Evolutionary conservation across 1,284 basidiomycete species (phyloP).

Genomic region (Leucocoprinus gongylophorus): DNA sequence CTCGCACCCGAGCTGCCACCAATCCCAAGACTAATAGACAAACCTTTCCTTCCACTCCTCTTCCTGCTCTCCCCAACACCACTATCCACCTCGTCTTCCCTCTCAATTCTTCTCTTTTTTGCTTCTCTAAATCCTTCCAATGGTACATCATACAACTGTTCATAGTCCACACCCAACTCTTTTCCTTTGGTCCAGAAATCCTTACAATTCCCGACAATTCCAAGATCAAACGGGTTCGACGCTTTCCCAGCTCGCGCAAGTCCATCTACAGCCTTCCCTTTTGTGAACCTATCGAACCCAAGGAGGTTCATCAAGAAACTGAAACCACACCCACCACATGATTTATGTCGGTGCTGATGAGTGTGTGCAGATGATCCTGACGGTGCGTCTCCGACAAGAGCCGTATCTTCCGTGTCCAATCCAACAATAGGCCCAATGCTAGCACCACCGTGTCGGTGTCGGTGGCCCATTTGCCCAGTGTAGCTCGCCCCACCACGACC

Average conservation of each 20-base stretch:
- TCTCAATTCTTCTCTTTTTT: constrained; percentile 45
- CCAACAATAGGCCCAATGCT: constrained; percentile 20
- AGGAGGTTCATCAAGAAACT: constrained; percentile 83
- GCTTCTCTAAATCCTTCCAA: constrained; percentile 73
- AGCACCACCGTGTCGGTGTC: constrained; percentile 33
- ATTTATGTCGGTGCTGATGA: constrained; percentile 27
- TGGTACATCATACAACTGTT: constrained; percentile 84
- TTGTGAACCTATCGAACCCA: constrained; percentile 90
- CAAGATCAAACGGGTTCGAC: constrained; percentile 90
- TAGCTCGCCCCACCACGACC: constrained; percentile 75
- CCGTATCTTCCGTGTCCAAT: constrained; percentile 33
- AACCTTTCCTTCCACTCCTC: constrained; percentile 35
- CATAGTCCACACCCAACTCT: constrained; percentile 87
- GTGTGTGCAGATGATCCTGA: constrained; percentile 16
- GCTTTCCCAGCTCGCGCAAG: constrained; percentile 62
- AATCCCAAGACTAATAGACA: constrained; percentile 45
- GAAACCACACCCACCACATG: constrained; percentile 35
- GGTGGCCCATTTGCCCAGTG: constrained; percentile 64
- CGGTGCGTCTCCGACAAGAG: constrained; percentile 27
- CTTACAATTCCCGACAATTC: constrained; percentile 78
- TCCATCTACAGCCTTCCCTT: constrained; percentile 81
- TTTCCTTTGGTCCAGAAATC: constrained; percentile 92
- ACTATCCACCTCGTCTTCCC: constrained; percentile 51
- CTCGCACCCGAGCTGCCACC: constrained; percentile 35
- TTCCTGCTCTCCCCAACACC: constrained; percentile 14